These are phyloP conservation scores for Fusarium sp. DNA, from an alignment of 2,329 filamentous ascomycete species.

Conservation along the genomic window DNA sequence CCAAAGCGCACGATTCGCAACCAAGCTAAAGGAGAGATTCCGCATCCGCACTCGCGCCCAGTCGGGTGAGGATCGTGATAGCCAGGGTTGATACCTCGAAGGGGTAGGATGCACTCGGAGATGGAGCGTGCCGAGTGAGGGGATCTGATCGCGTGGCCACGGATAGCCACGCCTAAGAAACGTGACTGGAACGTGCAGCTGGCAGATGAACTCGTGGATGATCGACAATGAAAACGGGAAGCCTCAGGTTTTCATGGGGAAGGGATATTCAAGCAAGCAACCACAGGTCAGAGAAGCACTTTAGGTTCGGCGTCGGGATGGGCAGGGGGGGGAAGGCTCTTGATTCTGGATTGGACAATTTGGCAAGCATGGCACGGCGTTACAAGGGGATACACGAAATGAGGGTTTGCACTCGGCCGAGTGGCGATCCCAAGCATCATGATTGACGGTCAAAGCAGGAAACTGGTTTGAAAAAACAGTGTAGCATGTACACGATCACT, in stretches of 20 bases:
- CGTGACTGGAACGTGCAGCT: constrained; percentile 4
- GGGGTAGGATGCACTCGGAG: neutral
- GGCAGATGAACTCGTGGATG: neutral
- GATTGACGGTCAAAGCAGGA: constrained; percentile 13
- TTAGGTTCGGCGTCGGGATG: constrained; percentile 33
- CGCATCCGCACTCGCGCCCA: constrained; percentile 63
- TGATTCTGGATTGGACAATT: constrained; percentile 21
- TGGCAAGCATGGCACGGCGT: constrained; percentile 43
- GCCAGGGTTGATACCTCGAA: constrained; percentile 11
- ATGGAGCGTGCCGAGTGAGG: neutral
- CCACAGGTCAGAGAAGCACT: constrained; percentile 8
- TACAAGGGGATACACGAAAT: constrained; percentile 24
- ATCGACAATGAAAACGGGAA: constrained; percentile 5
- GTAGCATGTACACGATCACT: constrained; percentile 12
- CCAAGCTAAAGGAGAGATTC: constrained; percentile 65
- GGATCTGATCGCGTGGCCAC: constrained; percentile 4
- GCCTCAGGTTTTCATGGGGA: neutral
- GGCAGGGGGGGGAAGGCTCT: constrained; percentile 15
- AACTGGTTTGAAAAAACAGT: neutral
- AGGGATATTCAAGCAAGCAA: constrained; percentile 1
- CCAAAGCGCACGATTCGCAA: constrained; percentile 59
- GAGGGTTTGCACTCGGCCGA: constrained; percentile 8
- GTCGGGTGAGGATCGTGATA: constrained; percentile 34
- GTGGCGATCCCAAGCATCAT: constrained; percentile 7
- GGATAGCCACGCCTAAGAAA: neutral